These are phyloP conservation scores for Chlorella vulgaris DNA, from an alignment of 139 green algal genomes.

Conservation along the genomic window DNA sequence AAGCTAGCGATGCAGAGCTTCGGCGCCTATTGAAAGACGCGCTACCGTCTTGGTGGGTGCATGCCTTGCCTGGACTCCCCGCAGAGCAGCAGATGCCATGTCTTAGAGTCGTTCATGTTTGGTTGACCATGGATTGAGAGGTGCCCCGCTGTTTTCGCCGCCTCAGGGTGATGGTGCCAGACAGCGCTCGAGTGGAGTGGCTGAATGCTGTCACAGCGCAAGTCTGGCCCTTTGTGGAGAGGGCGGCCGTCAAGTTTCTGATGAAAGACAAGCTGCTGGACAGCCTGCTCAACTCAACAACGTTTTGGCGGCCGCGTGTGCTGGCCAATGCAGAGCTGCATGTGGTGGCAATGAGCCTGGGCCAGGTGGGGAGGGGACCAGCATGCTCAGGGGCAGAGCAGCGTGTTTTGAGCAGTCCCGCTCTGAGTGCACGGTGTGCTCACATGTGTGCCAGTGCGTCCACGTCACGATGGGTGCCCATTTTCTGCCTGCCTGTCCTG, in stretches of 20 bases:
- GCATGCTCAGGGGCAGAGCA: too few relatives aligned
- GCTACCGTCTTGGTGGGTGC: background rate
- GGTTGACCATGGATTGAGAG: too few relatives aligned
- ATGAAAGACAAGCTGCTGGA: conserved; percentile 29
- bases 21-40: background rate
- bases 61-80: background rate
- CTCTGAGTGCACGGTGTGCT: background rate
- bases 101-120: too few relatives aligned
- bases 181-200: background rate
- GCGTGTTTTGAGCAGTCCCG: background rate
- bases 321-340: conserved; percentile 12
- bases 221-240: conserved; percentile 36
- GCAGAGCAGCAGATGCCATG: background rate
- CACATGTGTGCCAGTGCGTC: too few relatives aligned
- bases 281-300: conserved; percentile 29
- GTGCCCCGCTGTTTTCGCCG: too few relatives aligned
- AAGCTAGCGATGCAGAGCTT: background rate
- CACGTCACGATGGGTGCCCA: too few relatives aligned
- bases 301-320: conserved; percentile 40
- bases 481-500: too few relatives aligned
- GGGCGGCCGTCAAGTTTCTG: conserved; percentile 17
- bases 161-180: background rate
- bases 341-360: conserved; percentile 27
- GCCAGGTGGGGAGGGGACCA: conserved; percentile 12
- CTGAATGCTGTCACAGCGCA: conserved; percentile 22